These are phyloP conservation scores for Zygosaccharomyces sapae DNA, from an alignment of 1,139 yeast genomes.

Conservation along the genomic window DNA sequence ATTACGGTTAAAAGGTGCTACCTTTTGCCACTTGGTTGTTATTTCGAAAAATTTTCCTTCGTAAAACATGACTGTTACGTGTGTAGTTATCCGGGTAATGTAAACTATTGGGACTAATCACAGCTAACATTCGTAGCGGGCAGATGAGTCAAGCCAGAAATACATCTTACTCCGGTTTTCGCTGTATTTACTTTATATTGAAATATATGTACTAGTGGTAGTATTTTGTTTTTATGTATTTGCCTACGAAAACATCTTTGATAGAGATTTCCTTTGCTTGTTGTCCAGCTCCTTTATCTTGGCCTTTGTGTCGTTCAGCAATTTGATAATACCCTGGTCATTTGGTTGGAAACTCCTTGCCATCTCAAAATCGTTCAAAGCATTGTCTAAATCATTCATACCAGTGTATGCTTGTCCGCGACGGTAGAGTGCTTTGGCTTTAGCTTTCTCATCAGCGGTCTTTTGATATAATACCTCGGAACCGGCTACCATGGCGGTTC, in stretches of 20 bases:
- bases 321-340: constrained; percentile 71
- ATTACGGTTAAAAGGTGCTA: neutral
- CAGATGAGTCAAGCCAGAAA: no score
- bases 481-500: constrained; percentile 56
- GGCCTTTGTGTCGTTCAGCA: constrained; percentile 58
- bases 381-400: constrained; percentile 66
- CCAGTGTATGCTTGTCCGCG: constrained; percentile 71
- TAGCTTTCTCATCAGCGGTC: constrained; percentile 58
- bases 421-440: constrained; percentile 82
- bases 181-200: neutral
- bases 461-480: constrained; percentile 62
- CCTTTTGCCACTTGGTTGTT: constrained; percentile 13
- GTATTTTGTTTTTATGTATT: no score
- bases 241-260: constrained; percentile 61
- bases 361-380: constrained; percentile 58
- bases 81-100: constrained; percentile 4
- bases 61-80: neutral
- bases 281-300: constrained; percentile 52
- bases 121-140: no score
- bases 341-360: constrained; percentile 66
- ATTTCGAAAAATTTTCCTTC: constrained; percentile 8
- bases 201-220: no score
- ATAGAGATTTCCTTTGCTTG: constrained; percentile 77
- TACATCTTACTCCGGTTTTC: neutral
- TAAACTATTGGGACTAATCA: no score